phyloP scores from a whole-genome alignment of 1,284 basidiomycete species.

The Schizophyllum amplum region DNA sequence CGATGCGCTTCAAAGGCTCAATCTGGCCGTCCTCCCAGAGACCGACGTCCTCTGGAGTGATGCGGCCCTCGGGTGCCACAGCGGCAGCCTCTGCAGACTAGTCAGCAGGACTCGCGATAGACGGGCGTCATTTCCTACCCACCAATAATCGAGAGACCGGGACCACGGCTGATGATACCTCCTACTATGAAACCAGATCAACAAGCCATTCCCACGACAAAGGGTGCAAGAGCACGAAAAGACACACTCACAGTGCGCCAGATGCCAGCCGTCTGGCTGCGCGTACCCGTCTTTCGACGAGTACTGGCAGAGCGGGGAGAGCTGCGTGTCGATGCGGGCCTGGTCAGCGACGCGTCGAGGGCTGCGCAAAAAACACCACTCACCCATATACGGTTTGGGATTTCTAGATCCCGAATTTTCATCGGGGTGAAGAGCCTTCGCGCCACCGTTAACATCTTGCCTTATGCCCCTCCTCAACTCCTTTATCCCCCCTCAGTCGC shows the following conservation, averaged over 20 bases:
- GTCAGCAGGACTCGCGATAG: too few relatives aligned
- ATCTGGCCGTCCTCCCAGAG: constrained; percentile 77
- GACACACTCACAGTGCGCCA: constrained; percentile 29
- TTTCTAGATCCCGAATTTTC: constrained; percentile 52
- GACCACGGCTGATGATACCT: constrained; percentile 40
- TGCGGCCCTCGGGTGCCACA: constrained; percentile 53
- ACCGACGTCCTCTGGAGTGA: constrained; percentile 44
- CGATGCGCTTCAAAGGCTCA: too few relatives aligned
- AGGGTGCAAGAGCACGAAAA: neutral
- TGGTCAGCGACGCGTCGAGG: neutral
- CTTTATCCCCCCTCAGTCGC: neutral
- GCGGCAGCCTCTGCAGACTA: too few relatives aligned
- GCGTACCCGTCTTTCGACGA: constrained; percentile 47
- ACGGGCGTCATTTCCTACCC: too few relatives aligned
- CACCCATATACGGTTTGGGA: constrained; percentile 68
- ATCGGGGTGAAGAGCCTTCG: constrained; percentile 48
- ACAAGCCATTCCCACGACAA: neutral
- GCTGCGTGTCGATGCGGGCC: too few relatives aligned
- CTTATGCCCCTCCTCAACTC: neutral
- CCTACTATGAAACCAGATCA: constrained; percentile 11
- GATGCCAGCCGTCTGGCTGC: constrained; percentile 32
- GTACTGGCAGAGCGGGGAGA: constrained; percentile 63
- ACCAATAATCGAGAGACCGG: constrained; percentile 44
- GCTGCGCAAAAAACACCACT: neutral
- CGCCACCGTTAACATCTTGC: neutral